Conservation (phyloP, 78 protist species). For the Protostelium mycophagum region DNA sequence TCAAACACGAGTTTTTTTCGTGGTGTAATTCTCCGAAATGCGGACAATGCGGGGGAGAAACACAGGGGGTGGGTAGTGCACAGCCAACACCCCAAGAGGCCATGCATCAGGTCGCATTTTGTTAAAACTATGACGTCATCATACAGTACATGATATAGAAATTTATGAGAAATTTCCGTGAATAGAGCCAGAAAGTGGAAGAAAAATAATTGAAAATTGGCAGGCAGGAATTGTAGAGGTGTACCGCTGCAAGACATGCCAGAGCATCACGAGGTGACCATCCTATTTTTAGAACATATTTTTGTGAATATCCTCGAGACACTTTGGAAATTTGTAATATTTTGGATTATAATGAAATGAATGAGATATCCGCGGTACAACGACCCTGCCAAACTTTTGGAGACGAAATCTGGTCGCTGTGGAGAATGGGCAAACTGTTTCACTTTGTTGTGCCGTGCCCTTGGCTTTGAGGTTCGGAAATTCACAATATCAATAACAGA, state of each 20-base stretch:
- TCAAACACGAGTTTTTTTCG: constrained; percentile 57
- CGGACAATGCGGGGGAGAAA: constrained; percentile 20
- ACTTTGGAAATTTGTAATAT: too few species aligned
- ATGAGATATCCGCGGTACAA: constrained; percentile 81
- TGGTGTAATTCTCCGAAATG: constrained; percentile 78
- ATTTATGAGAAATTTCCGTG: constrained; percentile 7
- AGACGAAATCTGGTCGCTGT: constrained; percentile 82
- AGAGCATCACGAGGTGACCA: neutral
- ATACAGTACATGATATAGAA: neutral
- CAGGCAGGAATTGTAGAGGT: constrained; percentile 68
- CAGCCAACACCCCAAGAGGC: neutral
- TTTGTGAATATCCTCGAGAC: too few species aligned
- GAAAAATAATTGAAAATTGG: constrained; percentile 17
- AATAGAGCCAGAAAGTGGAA: constrained; percentile 2
- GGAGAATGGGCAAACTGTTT: constrained; percentile 91
- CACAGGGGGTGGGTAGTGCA: neutral
- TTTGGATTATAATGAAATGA: neutral
- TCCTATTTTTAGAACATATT: too few species aligned
- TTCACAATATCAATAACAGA: too few species aligned
- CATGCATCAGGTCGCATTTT: constrained; percentile 1
- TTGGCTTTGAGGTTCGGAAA: constrained; percentile 68
- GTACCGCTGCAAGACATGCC: constrained; percentile 62
- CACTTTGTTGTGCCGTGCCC: constrained; percentile 50
- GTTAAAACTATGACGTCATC: neutral
- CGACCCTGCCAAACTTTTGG: constrained; percentile 47